Conservation (phyloP, 2,329 filamentous ascomycete species). For the Rhynchosporium agropyri region DNA sequence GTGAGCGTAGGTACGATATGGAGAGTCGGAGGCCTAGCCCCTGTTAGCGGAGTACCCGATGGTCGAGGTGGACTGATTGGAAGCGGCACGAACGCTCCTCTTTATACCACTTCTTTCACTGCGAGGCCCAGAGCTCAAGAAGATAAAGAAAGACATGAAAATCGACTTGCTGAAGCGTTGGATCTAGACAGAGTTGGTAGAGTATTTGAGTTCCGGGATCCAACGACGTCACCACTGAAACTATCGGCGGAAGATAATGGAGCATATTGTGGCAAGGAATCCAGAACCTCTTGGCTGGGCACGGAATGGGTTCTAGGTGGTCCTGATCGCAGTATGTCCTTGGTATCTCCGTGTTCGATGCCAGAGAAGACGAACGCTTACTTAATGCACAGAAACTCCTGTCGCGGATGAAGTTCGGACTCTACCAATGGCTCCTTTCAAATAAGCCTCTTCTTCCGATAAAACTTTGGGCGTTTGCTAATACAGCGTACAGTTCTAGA, state of each 20-base stretch:
- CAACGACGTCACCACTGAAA: constrained; percentile 35
- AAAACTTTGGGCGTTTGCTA: constrained; percentile 34
- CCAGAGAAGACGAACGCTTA: background rate
- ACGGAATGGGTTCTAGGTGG: constrained; percentile 38
- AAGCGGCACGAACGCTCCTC: constrained; percentile 72
- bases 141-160: constrained; percentile 69
- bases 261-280: constrained; percentile 27
- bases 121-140: constrained; percentile 53
- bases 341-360: background rate
- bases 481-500: constrained; percentile 71
- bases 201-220: constrained; percentile 59
- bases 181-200: constrained; percentile 72
- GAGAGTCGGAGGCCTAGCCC: constrained; percentile 72
- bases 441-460: constrained; percentile 39
- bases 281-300: constrained; percentile 44
- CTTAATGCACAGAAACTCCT: constrained; percentile 28
- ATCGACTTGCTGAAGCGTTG: constrained; percentile 77
- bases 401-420: constrained; percentile 45
- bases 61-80: constrained; percentile 66
- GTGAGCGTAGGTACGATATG: constrained; percentile 72
- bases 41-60: constrained; percentile 60
- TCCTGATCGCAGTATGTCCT: constrained; percentile 31
- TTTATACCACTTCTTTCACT: constrained; percentile 57
- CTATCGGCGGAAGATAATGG: constrained; percentile 35
- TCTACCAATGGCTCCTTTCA: constrained; percentile 76